phyloP scores from a whole-genome alignment of 805 yeast genomes.

The Debaryomyces maramus region DNA sequence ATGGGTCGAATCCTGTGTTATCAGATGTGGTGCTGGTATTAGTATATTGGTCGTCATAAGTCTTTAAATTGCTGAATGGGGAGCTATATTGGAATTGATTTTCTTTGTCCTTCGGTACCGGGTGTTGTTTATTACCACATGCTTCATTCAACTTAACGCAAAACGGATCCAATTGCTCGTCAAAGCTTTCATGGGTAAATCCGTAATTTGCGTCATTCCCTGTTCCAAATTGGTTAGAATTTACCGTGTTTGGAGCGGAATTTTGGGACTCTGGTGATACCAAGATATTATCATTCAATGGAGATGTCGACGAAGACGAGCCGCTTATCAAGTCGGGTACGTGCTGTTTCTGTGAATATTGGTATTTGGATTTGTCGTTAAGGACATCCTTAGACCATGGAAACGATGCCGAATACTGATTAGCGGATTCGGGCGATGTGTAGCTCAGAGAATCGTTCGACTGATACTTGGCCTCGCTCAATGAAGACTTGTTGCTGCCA shows the following conservation, averaged over 20 bases:
- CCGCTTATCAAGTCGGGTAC: slow-evolving; percentile 40
- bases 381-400: slow-evolving; percentile 45
- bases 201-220: slow-evolving; percentile 8
- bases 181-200: slow-evolving; percentile 38
- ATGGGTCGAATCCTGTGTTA: slow-evolving; percentile 16
- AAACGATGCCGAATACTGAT: slow-evolving; percentile 50
- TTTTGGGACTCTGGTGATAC: slow-evolving; percentile 33
- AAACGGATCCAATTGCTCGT: slow-evolving; percentile 71
- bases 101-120: slow-evolving; percentile 52
- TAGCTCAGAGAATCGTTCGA: slow-evolving; percentile 1
- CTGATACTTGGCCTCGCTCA: slow-evolving; percentile 2
- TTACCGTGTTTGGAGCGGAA: slow-evolving; percentile 16
- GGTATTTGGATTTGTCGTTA: slow-evolving; percentile 4
- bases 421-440: slow-evolving; percentile 4
- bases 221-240: slow-evolving; percentile 12
- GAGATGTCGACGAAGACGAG: slow-evolving; percentile 38
- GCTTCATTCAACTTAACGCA: slow-evolving; percentile 76
- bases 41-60: slow-evolving; percentile 15
- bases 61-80: slow-evolving; percentile 21
- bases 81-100: slow-evolving; percentile 12
- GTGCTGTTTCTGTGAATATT: slow-evolving; percentile 11
- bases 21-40: slow-evolving; percentile 10
- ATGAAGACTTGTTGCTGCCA: slow-evolving; percentile 3
- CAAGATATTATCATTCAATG: slow-evolving; percentile 36
- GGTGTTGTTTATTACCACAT: slow-evolving; percentile 75